Evolutionary conservation across 352 stramenopile genomes (phyloP).

Genomic region (Phytophthora uliginosa): DNA sequence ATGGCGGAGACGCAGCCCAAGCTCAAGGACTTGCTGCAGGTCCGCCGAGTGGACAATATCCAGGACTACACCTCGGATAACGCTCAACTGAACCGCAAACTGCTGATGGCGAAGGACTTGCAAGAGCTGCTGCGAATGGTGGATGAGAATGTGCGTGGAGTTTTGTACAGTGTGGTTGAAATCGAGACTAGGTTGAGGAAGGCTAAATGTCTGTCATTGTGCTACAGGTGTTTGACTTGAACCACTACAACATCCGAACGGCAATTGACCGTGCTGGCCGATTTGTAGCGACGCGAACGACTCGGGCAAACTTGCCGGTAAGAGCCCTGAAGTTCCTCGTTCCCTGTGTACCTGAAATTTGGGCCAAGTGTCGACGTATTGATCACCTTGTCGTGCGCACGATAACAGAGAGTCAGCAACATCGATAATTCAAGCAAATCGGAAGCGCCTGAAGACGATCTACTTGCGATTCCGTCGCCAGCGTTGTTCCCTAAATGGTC

Average conservation of each 20-base stretch:
- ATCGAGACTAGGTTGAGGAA: neutral
- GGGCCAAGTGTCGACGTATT: neutral
- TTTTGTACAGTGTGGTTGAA: neutral
- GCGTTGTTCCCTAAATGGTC: conserved; percentile 42
- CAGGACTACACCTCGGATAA: conserved; percentile 52
- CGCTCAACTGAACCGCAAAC: conserved; percentile 69
- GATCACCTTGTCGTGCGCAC: neutral
- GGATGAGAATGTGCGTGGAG: conserved; percentile 62
- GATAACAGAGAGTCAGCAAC: conserved; percentile 20
- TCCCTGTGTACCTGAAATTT: no score
- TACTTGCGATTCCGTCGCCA: conserved; percentile 61
- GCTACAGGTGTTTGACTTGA: conserved; percentile 56
- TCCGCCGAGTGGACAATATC: conserved; percentile 76
- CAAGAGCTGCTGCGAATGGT: conserved; percentile 68
- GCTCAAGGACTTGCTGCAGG: conserved; percentile 73
- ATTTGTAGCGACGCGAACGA: conserved; percentile 43
- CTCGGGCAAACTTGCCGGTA: conserved; percentile 46
- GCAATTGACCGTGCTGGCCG: conserved; percentile 60
- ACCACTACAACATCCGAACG: conserved; percentile 72
- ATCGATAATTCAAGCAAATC: conserved; percentile 46
- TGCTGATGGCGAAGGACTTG: conserved; percentile 74
- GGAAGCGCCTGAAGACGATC: conserved; percentile 72
- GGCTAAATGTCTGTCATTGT: conserved; percentile 2
- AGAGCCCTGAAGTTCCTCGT: conserved; percentile 2
- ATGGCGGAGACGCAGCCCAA: conserved; percentile 80